phyloP scores from a whole-genome alignment of 1,139 yeast genomes.

The Magnusiomyces paraingens region DNA sequence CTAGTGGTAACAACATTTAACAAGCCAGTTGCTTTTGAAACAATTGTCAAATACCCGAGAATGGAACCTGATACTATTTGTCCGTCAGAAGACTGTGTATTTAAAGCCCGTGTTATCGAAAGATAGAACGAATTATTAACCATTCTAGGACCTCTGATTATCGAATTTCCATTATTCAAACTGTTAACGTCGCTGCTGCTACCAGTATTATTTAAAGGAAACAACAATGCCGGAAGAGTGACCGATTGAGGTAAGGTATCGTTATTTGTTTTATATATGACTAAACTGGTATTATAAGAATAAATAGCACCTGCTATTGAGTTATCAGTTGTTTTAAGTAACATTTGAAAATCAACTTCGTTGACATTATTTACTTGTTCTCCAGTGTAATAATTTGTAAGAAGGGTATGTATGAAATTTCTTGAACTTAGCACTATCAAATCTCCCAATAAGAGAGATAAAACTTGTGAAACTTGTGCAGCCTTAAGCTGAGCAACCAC shows the following conservation, averaged over 20 bases:
- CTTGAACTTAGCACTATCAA: conserved; percentile 29
- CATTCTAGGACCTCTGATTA: conserved; percentile 11
- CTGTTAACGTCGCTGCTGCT: neutral
- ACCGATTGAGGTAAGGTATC: conserved; percentile 11
- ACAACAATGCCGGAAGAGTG: conserved; percentile 20
- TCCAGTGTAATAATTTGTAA: conserved; percentile 21
- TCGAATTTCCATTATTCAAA: conserved; percentile 3
- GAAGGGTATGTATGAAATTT: conserved; percentile 26
- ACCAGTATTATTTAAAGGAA: conserved; percentile 17
- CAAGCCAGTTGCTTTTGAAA: conserved; percentile 53
- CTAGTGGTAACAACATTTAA: conserved; percentile 44
- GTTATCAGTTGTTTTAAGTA: conserved; percentile 25
- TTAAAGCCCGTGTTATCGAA: conserved; percentile 23
- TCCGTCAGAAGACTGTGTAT: conserved; percentile 1
- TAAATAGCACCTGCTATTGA: conserved; percentile 24
- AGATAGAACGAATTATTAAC: conserved; percentile 19
- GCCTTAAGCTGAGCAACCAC: conserved; percentile 78
- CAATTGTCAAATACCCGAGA: conserved; percentile 62
- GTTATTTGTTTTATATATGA: conserved; percentile 10
- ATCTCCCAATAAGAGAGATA: conserved; percentile 60
- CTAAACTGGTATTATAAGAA: conserved; percentile 16
- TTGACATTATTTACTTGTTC: conserved; percentile 15
- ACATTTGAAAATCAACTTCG: conserved; percentile 19
- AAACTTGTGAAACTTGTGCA: conserved; percentile 66
- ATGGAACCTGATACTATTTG: neutral